Evolutionary conservation across 1,284 basidiomycete genomes (phyloP).

Genomic region (Rhodotorula glutinis): DNA sequence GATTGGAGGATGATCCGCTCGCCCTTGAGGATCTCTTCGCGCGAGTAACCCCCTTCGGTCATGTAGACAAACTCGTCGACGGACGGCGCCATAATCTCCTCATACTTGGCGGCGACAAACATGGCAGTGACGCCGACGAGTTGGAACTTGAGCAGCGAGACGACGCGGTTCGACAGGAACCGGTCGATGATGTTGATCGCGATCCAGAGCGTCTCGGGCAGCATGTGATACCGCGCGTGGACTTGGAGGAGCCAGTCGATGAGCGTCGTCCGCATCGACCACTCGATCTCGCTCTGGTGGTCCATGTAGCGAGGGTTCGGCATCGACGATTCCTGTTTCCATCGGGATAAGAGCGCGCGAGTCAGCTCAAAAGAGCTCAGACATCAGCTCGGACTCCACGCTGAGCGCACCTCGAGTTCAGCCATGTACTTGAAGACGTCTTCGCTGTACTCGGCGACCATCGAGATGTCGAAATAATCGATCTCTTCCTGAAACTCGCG

Average conservation of each 20-base stretch:
- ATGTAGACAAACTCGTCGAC: conserved; percentile 96
- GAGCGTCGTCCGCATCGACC: conserved; percentile 62
- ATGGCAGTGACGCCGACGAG: conserved; percentile 64
- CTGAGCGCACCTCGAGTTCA: conserved; percentile 69
- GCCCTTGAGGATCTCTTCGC: conserved; percentile 96
- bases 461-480: conserved; percentile 85
- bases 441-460: conserved; percentile 97
- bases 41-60: conserved; percentile 89
- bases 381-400: too few species aligned
- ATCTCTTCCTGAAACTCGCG: conserved; percentile 56
- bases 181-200: conserved; percentile 65
- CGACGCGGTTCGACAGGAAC: conserved; percentile 61
- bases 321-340: conserved; percentile 79
- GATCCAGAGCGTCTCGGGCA: conserved; percentile 66
- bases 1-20: conserved; percentile 92
- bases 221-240: conserved; percentile 64
- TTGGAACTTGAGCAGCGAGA: conserved; percentile 62
- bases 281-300: conserved; percentile 89
- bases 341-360: background rate
- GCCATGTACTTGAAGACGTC: conserved; percentile 98
- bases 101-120: conserved; percentile 65
- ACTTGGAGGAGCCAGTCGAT: conserved; percentile 63
- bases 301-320: conserved; percentile 92
- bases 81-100: conserved; percentile 68
- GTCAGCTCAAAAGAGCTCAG: background rate